Evolutionary conservation across 1,139 yeast species (phyloP).

Genomic region (Blastobotrys serpentis): DNA sequence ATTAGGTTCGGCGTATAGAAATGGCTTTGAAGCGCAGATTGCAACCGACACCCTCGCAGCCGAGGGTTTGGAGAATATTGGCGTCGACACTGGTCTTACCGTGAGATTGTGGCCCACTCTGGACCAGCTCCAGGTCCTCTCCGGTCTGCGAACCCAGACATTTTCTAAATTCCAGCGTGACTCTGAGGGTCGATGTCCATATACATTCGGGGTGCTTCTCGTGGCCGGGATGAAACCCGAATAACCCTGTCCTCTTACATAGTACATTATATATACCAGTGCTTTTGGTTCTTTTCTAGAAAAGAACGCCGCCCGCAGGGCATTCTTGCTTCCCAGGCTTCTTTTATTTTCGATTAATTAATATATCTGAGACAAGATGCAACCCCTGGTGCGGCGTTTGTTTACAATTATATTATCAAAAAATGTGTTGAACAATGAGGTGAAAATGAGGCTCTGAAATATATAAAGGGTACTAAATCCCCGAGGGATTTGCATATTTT

Average conservation of each 20-base stretch:
- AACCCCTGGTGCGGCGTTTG: neutral
- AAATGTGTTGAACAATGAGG: neutral
- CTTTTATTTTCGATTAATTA: neutral
- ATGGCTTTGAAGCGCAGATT: neutral
- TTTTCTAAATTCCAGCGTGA: slow-evolving; percentile 1
- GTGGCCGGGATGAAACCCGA: slow-evolving; percentile 1
- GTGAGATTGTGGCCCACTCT: slow-evolving; percentile 1
- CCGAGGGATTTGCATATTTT: too few relatives aligned
- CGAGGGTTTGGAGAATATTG: neutral
- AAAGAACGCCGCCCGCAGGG: too few relatives aligned
- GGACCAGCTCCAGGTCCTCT: slow-evolving; percentile 1
- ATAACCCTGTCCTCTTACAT: too few relatives aligned
- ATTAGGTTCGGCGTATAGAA: neutral
- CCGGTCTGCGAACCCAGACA: neutral
- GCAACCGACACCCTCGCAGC: neutral
- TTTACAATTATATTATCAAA: too few relatives aligned
- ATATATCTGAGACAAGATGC: too few relatives aligned
- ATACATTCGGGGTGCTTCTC: neutral
- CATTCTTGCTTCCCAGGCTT: too few relatives aligned
- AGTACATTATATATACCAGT: too few relatives aligned
- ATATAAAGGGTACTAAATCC: too few relatives aligned
- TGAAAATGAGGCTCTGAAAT: too few relatives aligned
- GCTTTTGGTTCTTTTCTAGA: too few relatives aligned
- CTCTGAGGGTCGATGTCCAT: neutral
- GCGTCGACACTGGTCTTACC: neutral